Base-by-base conservation (phyloP, 805 yeast genomes). In the Saturnispora hagleri region DNA sequence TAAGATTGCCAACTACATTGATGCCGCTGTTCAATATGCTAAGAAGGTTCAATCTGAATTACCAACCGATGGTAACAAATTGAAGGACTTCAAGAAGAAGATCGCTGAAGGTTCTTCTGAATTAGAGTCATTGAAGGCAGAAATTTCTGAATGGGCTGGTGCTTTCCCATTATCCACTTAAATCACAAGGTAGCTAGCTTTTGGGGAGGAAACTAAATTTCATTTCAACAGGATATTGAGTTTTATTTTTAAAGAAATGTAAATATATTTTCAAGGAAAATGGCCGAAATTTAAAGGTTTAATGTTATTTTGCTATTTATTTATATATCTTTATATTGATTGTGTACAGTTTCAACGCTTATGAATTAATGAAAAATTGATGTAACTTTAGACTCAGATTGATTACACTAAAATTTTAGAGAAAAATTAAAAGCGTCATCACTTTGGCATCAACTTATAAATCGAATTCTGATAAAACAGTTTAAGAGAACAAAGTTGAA, bases 81-180 rank as follows among this genome's bases (percentile, higher is more conserved):
- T 93, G 69, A 91, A 89, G 79, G 98, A 93, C 72, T 93, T 89
- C 82, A 93, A 91, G 79, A 82, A 83, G 61, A 80, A 80, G 67
- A 81, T 89, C 58, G 77, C 80, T 62, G 77, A 79, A 57, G 89
- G 87, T 58, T 79, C 84, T 57, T 86, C 80, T 51, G 86, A 82
- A 66, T 76, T 90, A 62, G 69, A 73, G 54, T 71, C 73, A 44
- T 74, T 86, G 63, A 89, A 87, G 73, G 70, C 74, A 51, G 97
- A 93, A 74, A 82, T 93, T 60, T 75, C 82, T 63, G 76, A 75
- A 57, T 93, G 99, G 99, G 96, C 96, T 59, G 91, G 89, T 66
- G 81, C 79, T 63, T 86, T 77, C 77, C 93, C 95, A 65, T 70
- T 80, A 59, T 74, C 84, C 58, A 80, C 79, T 62, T 78, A 71